A percentile compares a stretch with the other conserved stretches of the same genome.
These are phyloP conservation scores for Quercus gilva DNA, from an alignment of 306 rosid genomes.

Conservation along the genomic window DNA sequence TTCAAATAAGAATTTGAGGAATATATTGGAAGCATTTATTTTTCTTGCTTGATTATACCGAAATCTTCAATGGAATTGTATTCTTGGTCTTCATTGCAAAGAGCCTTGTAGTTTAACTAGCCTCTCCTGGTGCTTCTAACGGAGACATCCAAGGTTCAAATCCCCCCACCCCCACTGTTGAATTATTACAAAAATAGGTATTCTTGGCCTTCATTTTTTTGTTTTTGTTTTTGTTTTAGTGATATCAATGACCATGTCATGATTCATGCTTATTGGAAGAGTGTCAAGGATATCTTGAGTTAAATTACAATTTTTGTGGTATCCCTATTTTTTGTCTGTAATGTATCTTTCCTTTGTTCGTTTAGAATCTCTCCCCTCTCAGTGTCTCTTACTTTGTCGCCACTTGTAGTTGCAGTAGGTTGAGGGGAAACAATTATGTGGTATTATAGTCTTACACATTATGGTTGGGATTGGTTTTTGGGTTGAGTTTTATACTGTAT, in stretches of 20 bases:
- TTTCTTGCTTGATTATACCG: background rate
- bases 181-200: background rate
- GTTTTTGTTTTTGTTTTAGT: background rate
- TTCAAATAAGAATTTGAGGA: too few species aligned
- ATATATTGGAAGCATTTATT: background rate
- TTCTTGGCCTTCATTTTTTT: background rate
- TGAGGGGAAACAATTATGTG: background rate
- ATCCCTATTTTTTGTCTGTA: background rate
- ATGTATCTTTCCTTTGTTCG: background rate
- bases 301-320: background rate
- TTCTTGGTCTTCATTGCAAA: background rate
- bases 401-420: background rate
- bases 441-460: background rate
- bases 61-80: background rate
- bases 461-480: background rate
- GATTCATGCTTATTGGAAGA: background rate
- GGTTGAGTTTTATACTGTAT: slow-evolving; percentile 3
- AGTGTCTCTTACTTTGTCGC: background rate
- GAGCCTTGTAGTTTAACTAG: too few species aligned
- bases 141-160: too few species aligned
- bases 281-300: background rate
- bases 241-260: background rate
- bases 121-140: too few species aligned
- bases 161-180: too few species aligned
- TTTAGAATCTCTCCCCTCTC: background rate